Evolutionary conservation across 805 yeast species (phyloP).

Genomic region (Candida gorgasii): DNA sequence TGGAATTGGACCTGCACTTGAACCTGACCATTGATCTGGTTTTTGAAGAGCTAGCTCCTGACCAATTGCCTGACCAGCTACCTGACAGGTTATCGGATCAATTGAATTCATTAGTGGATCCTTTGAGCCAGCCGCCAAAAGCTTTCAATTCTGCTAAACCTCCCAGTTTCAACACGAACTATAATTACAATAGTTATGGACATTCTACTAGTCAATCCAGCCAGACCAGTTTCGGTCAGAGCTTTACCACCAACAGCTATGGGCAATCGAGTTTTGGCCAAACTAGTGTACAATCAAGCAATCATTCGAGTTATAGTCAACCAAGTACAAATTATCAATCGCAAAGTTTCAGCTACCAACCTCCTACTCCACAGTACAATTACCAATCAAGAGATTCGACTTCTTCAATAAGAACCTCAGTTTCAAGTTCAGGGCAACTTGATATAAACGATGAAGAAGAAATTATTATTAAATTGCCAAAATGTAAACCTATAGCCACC

Average conservation of each 20-base stretch:
- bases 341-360: slow-evolving; percentile 1
- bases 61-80: slow-evolving; percentile 3
- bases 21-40: slow-evolving; percentile 9
- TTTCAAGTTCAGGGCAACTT: neutral
- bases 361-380: slow-evolving; percentile 2
- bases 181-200: slow-evolving; percentile 1
- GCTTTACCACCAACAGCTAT: neutral
- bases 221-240: slow-evolving; percentile 2
- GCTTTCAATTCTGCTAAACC: neutral
- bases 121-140: neutral
- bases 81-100: neutral
- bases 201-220: slow-evolving; percentile 1
- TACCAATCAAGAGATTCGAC: slow-evolving; percentile 2
- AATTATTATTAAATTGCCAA: slow-evolving; percentile 6
- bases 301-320: slow-evolving; percentile 8
- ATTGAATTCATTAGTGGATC: neutral
- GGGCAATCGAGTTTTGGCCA: slow-evolving; percentile 4
- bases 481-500: slow-evolving; percentile 8
- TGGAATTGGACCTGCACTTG: slow-evolving; percentile 7
- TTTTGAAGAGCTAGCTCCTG: slow-evolving; percentile 8
- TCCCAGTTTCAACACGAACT: neutral
- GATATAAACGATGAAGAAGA: slow-evolving; percentile 6
- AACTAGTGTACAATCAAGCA: slow-evolving; percentile 4
- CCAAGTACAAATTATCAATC: neutral
- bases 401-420: slow-evolving; percentile 3